phyloP scores from a whole-genome alignment of 108 stramenopile genomes.

The Nannochloropsis gaditana region DNA sequence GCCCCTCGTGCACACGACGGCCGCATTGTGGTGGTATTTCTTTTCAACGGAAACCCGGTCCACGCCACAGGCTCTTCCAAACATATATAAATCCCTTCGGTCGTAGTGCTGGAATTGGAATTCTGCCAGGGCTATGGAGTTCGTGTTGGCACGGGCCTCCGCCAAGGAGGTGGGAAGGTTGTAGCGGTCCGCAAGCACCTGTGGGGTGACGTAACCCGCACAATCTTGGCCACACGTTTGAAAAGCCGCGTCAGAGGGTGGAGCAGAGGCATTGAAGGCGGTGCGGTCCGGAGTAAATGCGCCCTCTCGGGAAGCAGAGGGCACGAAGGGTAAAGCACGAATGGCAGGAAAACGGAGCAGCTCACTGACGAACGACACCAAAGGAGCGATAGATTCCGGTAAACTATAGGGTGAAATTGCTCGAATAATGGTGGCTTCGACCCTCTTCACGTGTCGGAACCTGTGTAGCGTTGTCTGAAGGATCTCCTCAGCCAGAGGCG shows the following conservation, averaged over 20 bases:
- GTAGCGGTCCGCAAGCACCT: constrained; percentile 29
- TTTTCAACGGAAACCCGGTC: constrained; percentile 22
- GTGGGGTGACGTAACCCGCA: constrained; percentile 35
- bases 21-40: constrained; percentile 32
- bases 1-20: constrained; percentile 17
- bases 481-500: not conserved
- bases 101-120: constrained; percentile 51
- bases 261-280: not conserved
- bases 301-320: not conserved
- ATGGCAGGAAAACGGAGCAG: constrained; percentile 30
- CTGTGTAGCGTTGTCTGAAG: not conserved
- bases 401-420: constrained; percentile 17
- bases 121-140: constrained; percentile 40
- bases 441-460: not conserved
- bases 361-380: constrained; percentile 26
- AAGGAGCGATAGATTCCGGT: not conserved
- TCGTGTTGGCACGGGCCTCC: not conserved
- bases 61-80: constrained; percentile 32
- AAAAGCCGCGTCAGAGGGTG: not conserved
- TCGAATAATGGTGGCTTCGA: not conserved
- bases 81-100: constrained; percentile 29
- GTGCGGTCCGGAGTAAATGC: not conserved
- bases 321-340: constrained; percentile 6
- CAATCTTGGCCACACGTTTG: constrained; percentile 31
- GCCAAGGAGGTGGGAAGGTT: not conserved